Conservation (phyloP, 1,284 basidiomycete species). For the Boletus semigastroideus region DNA sequence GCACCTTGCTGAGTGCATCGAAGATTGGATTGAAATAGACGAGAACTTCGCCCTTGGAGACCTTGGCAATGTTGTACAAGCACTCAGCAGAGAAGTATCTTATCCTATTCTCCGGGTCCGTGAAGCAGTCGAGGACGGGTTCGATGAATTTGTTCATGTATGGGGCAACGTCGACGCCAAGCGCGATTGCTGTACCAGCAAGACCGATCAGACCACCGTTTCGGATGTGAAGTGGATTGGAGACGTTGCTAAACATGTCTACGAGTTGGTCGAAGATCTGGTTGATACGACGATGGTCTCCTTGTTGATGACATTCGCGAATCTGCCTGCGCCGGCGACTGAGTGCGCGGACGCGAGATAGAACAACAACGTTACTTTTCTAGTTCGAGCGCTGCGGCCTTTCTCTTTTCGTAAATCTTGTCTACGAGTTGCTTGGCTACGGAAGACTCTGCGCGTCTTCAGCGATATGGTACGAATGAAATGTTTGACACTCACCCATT, state of each 20-base stretch:
- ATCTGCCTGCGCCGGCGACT: constrained; percentile 58
- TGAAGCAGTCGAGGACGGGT: constrained; percentile 91
- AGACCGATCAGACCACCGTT: constrained; percentile 97
- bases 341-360: constrained; percentile 12
- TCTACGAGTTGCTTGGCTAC: constrained; percentile 77
- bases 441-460: constrained; percentile 50
- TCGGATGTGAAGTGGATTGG: constrained; percentile 83
- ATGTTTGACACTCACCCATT: neutral
- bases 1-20: constrained; percentile 92
- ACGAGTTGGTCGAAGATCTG: constrained; percentile 94
- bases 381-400: constrained; percentile 91
- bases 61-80: constrained; percentile 98
- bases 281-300: constrained; percentile 79
- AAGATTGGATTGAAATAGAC: constrained; percentile 99
- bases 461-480: neutral
- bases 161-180: constrained; percentile 90
- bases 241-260: constrained; percentile 82
- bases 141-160: constrained; percentile 94
- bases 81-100: constrained; percentile 98
- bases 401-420: constrained; percentile 94
- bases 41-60: constrained; percentile 95
- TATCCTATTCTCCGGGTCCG: constrained; percentile 93
- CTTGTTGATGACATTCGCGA: constrained; percentile 80
- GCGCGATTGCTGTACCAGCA: constrained; percentile 93
- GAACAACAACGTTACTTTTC: constrained; percentile 68